phyloP scores from a whole-genome alignment of 805 yeast species.

The Candida pini region DNA sequence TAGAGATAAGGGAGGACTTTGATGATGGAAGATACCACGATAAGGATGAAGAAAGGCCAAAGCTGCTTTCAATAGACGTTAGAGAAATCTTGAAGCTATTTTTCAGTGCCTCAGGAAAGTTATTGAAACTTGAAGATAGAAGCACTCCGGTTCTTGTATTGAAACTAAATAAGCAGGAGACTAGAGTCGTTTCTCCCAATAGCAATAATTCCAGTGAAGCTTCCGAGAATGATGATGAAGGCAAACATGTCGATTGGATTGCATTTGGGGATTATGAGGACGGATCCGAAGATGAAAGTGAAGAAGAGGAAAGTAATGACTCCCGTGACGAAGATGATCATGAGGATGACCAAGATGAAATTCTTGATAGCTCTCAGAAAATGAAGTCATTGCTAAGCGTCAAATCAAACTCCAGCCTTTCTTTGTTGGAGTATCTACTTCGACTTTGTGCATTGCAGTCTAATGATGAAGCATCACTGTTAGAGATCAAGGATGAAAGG shows the following conservation, averaged over 20 bases:
- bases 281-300: constrained; percentile 12
- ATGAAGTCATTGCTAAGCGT: constrained; percentile 6
- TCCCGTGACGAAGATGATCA: constrained; percentile 18
- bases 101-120: constrained; percentile 64
- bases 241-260: constrained; percentile 37
- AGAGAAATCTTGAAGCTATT: constrained; percentile 45
- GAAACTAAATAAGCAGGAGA: constrained; percentile 33
- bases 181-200: constrained; percentile 4
- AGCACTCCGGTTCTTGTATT: constrained; percentile 62
- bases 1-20: constrained; percentile 51
- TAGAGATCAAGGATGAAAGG: constrained; percentile 61
- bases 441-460: constrained; percentile 56
- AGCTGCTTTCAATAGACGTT: constrained; percentile 31
- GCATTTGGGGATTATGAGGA: constrained; percentile 43
- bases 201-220: constrained; percentile 6
- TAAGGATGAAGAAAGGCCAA: constrained; percentile 38
- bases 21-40: constrained; percentile 74
- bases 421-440: constrained; percentile 58
- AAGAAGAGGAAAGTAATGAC: constrained; percentile 19
- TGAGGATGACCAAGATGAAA: constrained; percentile 16
- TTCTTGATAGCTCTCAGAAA: constrained; percentile 22
- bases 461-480: constrained; percentile 48
- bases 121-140: constrained; percentile 57
- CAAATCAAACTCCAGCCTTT: constrained; percentile 27
- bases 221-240: neutral